Base-by-base conservation (phyloP, 805 yeast genomes). In the Schwanniomyces polymorphus region DNA sequence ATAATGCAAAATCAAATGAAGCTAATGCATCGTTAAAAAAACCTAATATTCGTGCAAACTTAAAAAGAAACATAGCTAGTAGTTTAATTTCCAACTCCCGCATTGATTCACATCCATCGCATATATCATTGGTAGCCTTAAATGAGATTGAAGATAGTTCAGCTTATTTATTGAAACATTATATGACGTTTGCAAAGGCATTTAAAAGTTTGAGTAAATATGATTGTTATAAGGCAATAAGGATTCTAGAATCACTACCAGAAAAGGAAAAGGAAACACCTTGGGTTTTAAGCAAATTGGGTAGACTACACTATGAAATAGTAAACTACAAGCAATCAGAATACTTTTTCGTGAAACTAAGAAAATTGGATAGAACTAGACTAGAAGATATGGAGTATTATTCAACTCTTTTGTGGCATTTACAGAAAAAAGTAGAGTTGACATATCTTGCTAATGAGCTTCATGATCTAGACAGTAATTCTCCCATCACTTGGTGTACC, bases 341-440 rank as follows among this genome's bases (percentile, higher is more conserved):
- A 50, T 63, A 70, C 38, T 82, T 78, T 54, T 92, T 88, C 59
- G 67, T 68, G 14, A 76, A 75, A 53, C 72, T 94, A 46, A 75
- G 96, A 44, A 71, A 70, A 45, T 49, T 85, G 23, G 97, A 91
- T 66, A 80, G 92, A 37, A 87, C 91, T 9, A 75, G 98, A 47
- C 62, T 85, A 12, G 84, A 82, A 51, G 98, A 91, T 61, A 89
- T 92, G 94, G 98, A 94, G 59, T 82, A 84, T 56, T 91, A 81
- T 60, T 90, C 97, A 0, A 92, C 98, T 0, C 72, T 91, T 26
- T 73, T 92, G 48, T 92, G 99, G 99, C 98, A 94, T 70, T 68
- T 91, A 42, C 92, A 87, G 46, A 85, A 84, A 58, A 91, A 87
- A 41, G 80, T 82, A 17, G 91, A 85, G 46, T 74, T 94, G 43